Percentiles rank a stretch among this genome's conserved stretches.
phyloP scores from a whole-genome alignment of 2,329 filamentous ascomycete genomes.

The Pseudomassariella vexata region DNA sequence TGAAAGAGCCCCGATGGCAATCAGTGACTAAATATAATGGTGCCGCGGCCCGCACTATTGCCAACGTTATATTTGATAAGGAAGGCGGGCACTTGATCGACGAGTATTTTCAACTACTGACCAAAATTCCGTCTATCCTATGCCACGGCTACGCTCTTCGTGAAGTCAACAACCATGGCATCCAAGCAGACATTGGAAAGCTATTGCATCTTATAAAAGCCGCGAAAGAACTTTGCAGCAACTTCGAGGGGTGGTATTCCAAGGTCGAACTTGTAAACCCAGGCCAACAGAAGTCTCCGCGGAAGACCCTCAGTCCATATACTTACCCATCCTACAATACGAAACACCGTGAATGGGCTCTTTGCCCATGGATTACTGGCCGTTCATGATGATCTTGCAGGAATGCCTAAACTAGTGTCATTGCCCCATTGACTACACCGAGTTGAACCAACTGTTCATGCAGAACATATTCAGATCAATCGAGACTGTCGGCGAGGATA shows the following conservation, averaged over 20 bases:
- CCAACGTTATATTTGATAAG: constrained; percentile 12
- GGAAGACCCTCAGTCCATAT: constrained; percentile 24
- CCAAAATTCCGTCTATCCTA: constrained; percentile 27
- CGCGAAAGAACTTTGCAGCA: constrained; percentile 21
- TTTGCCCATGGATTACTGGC: constrained; percentile 30
- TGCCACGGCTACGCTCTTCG: constrained; percentile 26
- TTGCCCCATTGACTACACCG: constrained; percentile 18
- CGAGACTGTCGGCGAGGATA: constrained; percentile 29
- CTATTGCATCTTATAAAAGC: constrained; percentile 22
- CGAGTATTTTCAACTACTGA: constrained; percentile 26
- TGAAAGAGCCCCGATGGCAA: constrained; percentile 29
- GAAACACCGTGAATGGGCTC: constrained; percentile 26
- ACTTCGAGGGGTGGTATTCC: constrained; percentile 27
- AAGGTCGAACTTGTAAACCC: constrained; percentile 17
- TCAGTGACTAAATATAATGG: constrained; percentile 17
- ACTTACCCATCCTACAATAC: constrained; percentile 25
- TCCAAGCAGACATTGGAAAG: constrained; percentile 21
- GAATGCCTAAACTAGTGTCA: constrained; percentile 28
- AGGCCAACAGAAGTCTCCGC: constrained; percentile 21
- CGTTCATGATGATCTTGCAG: constrained; percentile 33
- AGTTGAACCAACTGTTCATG: constrained; percentile 20
- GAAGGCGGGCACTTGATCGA: constrained; percentile 22
- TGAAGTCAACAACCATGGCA: constrained; percentile 19
- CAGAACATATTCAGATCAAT: constrained; percentile 29
- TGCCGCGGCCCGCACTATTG: constrained; percentile 13